Conservation (phyloP, 2,329 filamentous ascomycete species). For the Neofusicoccum umdonicola region DNA sequence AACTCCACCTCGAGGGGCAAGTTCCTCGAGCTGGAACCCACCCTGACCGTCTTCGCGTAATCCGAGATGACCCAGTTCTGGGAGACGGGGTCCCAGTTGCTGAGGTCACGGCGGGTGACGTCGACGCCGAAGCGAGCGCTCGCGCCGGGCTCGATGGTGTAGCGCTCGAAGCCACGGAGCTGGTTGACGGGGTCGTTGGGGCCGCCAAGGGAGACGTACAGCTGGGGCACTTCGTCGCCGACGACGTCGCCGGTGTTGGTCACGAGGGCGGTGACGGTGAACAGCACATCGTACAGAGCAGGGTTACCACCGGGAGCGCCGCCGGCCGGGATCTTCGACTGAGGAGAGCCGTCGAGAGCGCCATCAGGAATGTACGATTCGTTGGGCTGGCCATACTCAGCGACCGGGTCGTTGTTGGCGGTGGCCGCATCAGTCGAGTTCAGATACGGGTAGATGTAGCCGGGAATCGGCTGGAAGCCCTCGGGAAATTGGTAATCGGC, state of each 20-base stretch:
- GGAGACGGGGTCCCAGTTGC: conserved; percentile 75
- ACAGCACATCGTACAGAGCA: conserved; percentile 66
- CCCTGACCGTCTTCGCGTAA: conserved; percentile 59
- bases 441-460: conserved; percentile 71
- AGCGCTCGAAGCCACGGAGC: conserved; percentile 77
- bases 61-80: conserved; percentile 78
- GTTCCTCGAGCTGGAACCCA: conserved; percentile 59
- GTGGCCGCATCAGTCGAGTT: conserved; percentile 59
- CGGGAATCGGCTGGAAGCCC: conserved; percentile 51
- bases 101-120: conserved; percentile 76
- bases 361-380: conserved; percentile 59
- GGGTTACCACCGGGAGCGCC: conserved; percentile 63
- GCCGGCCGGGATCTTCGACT: conserved; percentile 59
- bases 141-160: conserved; percentile 65
- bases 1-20: conserved; percentile 46
- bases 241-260: conserved; percentile 66
- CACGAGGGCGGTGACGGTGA: conserved; percentile 65
- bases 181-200: conserved; percentile 64
- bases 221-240: conserved; percentile 72
- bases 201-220: conserved; percentile 77
- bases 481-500: conserved; percentile 68
- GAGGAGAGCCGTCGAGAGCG: conserved; percentile 55
- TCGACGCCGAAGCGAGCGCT: conserved; percentile 64
- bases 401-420: conserved; percentile 54
- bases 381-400: conserved; percentile 58